These are phyloP conservation scores for Cadophora luteo-olivacea DNA, from an alignment of 2,329 filamentous ascomycete species.

Conservation along the genomic window DNA sequence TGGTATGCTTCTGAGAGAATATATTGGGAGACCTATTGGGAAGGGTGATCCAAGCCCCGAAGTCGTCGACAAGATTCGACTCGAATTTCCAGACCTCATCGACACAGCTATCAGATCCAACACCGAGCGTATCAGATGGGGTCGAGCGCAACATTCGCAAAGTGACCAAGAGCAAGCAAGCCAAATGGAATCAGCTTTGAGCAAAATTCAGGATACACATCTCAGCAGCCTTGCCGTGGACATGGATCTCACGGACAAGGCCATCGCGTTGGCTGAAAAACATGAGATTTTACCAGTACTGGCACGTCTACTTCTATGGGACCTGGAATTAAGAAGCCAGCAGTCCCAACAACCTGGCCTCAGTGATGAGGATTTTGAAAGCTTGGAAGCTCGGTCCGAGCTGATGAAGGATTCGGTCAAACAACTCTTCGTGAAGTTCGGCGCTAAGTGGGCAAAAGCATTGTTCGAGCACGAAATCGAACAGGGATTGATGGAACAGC, in stretches of 20 bases:
- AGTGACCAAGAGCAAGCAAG: slow-evolving; percentile 55
- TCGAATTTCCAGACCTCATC: slow-evolving; percentile 59
- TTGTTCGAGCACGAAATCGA: slow-evolving; percentile 82
- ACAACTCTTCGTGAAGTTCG: slow-evolving; percentile 57
- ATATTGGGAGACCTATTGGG: slow-evolving; percentile 41
- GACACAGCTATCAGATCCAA: slow-evolving; percentile 63
- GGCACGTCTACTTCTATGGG: slow-evolving; percentile 52
- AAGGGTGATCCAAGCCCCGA: slow-evolving; percentile 33
- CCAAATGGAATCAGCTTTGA: slow-evolving; percentile 51
- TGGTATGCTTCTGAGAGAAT: slow-evolving; percentile 40
- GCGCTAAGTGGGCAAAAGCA: slow-evolving; percentile 64
- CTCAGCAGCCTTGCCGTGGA: slow-evolving; percentile 52
- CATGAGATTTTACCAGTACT: slow-evolving; percentile 68
- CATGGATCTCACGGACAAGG: slow-evolving; percentile 61
- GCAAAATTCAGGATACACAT: slow-evolving; percentile 51
- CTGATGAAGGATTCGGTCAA: slow-evolving; percentile 42
- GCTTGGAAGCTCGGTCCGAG: slow-evolving; percentile 18
- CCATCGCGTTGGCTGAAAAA: slow-evolving; percentile 66
- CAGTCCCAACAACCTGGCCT: slow-evolving; percentile 22
- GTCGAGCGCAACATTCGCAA: slow-evolving; percentile 56
- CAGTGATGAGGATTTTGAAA: slow-evolving; percentile 23
- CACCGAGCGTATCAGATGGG: slow-evolving; percentile 65
- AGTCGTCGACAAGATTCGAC: slow-evolving; percentile 54
- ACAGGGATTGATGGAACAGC: slow-evolving; percentile 66
- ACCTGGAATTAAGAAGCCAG: slow-evolving; percentile 29